Base-by-base conservation (phyloP, 2,329 filamentous ascomycete genomes). In the Aspergillus pseudoviridinutans region DNA sequence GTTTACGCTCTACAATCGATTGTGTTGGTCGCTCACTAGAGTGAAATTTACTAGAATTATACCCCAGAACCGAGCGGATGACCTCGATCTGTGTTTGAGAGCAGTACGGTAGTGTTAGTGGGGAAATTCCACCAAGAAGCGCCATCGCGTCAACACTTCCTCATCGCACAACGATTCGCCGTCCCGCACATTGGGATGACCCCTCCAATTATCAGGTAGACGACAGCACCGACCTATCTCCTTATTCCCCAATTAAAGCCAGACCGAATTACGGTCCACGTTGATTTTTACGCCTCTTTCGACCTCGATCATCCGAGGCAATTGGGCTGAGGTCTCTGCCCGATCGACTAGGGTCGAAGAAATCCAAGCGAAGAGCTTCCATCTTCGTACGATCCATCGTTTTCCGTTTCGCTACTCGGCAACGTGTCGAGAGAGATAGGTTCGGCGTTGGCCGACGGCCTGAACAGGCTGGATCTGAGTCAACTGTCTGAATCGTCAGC, bases 361-460 rank as follows among this genome's bases (percentile, higher is more conserved):
- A 28, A 55, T 46, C 42, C 54, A 53, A 49, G 46, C 42, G 47
- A 55, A 51, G 47, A 27, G 50, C 56, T 57, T 56, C 52, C 50
- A n/a, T 50, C 56, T 47, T 55, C 41, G 50, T 22, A 24, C 42
- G 42, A 46, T 46, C 44, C 44, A 14, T 47, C 24, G 22, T 25
- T 47, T 53, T 58, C 55, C 57, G 47, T 47, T 42, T 49, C 54
- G 57, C 44, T 65, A 68, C 63, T 71, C 70, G 69, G 67, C 76
- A 78, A 74, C 72, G 73, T 79, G 75, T 78, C 75, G 74, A 76
- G 72, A 74, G 72, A 72, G 71, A 73, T 66, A 70, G 71, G 68
- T 68, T 75, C 72, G 69, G 73, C 72, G 69, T 72, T 78, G 74
- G 76, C 75, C 74, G 69, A 77, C 66, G 76, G 76, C 74, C 75